These are phyloP conservation scores for Podaxis pistillaris DNA, from an alignment of 768 basidiomycete genomes.

Conservation along the genomic window DNA sequence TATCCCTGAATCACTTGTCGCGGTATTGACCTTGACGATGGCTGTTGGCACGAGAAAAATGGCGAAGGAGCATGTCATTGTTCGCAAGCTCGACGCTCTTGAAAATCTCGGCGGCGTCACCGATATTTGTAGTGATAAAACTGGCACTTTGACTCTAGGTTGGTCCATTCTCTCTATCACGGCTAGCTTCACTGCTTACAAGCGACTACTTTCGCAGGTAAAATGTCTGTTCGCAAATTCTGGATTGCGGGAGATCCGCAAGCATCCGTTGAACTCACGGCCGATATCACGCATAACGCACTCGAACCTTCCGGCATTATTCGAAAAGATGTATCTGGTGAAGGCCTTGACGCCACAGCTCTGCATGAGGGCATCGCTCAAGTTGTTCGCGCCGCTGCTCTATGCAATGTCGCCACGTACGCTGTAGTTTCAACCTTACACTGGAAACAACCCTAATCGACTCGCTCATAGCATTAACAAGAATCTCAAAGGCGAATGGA, in stretches of 20 bases:
- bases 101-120: conserved; percentile 59
- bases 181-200: not conserved
- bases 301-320: conserved; percentile 29
- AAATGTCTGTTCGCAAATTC: conserved; percentile 41
- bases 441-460: not conserved
- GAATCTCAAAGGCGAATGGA: conserved; percentile 42
- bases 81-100: conserved; percentile 61
- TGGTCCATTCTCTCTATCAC: not conserved
- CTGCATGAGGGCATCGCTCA: conserved; percentile 24
- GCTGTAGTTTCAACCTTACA: conserved; percentile 8
- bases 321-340: not conserved
- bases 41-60: conserved; percentile 56
- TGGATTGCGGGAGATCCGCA: conserved; percentile 33
- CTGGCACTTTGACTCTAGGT: conserved; percentile 54
- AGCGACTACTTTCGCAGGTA: conserved; percentile 22
- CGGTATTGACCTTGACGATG: conserved; percentile 56
- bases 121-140: conserved; percentile 62
- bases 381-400: conserved; percentile 30
- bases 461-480: conserved; percentile 28
- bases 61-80: conserved; percentile 57
- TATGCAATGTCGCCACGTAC: conserved; percentile 38
- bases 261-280: conserved; percentile 27
- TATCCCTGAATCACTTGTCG: conserved; percentile 42
- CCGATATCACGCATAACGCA: conserved; percentile 30
- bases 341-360: conserved; percentile 19